These are phyloP conservation scores for Trifolium dubium DNA, from an alignment of 306 rosid genomes.

Conservation along the genomic window DNA sequence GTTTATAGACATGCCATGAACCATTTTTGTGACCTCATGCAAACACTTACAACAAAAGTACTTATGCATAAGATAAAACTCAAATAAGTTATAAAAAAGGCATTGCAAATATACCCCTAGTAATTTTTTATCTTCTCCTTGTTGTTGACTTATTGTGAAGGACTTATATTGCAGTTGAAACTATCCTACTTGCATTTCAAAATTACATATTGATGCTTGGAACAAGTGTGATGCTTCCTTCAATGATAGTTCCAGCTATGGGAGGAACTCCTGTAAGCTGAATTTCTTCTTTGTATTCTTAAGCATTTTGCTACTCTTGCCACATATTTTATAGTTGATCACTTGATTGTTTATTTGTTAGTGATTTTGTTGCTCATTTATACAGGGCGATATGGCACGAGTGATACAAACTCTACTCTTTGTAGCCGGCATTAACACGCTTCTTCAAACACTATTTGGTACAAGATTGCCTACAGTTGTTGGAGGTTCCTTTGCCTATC, in stretches of 20 bases:
- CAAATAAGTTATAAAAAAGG: neutral
- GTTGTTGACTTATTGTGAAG: conserved; percentile 28
- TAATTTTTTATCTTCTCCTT: neutral
- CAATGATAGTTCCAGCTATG: conserved; percentile 78
- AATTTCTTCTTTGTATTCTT: conserved; percentile 15
- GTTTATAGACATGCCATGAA: neutral
- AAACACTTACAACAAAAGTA: neutral
- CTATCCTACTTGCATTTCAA: conserved; percentile 84
- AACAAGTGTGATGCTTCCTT: conserved; percentile 90
- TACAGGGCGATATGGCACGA: conserved; percentile 81
- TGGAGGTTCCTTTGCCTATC: conserved; percentile 88
- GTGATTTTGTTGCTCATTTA: conserved; percentile 40
- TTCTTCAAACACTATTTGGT: conserved; percentile 93
- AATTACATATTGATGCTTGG: conserved; percentile 94
- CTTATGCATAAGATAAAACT: neutral
- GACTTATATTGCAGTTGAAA: conserved; percentile 74
- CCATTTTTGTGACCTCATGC: neutral
- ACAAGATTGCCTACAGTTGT: conserved; percentile 92
- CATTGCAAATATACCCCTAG: neutral
- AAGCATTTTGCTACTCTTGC: conserved; percentile 15
- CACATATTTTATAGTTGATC: neutral
- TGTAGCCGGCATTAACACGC: conserved; percentile 90
- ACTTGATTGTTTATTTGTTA: too few species aligned
- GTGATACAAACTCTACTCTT: conserved; percentile 90
- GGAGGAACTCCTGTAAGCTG: conserved; percentile 82